A percentile compares a stretch with the other conserved stretches of the same genome.
These are phyloP conservation scores for Boletus insuetus DNA, from an alignment of 768 basidiomycete species.

Conservation along the genomic window DNA sequence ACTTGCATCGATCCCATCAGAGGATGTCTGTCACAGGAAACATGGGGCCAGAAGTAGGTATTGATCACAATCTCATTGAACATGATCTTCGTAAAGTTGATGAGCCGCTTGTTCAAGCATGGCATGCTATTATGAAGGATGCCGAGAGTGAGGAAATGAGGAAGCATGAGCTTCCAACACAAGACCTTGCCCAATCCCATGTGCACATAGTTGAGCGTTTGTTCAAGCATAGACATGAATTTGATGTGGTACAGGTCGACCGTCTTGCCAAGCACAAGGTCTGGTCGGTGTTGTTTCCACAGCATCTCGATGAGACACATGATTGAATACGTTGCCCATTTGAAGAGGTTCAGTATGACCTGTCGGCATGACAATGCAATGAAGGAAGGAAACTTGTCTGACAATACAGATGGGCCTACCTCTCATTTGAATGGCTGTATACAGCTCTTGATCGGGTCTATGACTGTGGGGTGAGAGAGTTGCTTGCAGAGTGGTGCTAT, in stretches of 20 bases:
- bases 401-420: background rate
- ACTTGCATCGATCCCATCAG: no score
- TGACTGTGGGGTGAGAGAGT: background rate
- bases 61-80: no score
- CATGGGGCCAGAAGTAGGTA: no score
- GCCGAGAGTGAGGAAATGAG: background rate
- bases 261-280: fast-evolving
- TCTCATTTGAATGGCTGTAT: background rate
- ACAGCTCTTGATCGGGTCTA: background rate
- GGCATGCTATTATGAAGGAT: background rate
- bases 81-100: no score
- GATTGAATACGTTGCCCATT: background rate
- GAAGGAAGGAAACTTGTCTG: no score
- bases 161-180: background rate
- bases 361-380: no score
- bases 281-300: background rate
- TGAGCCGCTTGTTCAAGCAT: background rate
- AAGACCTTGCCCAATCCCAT: background rate
- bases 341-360: background rate
- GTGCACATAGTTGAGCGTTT: background rate
- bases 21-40: no score
- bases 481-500: background rate
- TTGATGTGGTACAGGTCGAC: background rate
- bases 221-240: background rate
- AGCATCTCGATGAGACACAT: background rate